Conservation (phyloP, 31 red algal species). For the Odonthalia washingtoniensis region DNA sequence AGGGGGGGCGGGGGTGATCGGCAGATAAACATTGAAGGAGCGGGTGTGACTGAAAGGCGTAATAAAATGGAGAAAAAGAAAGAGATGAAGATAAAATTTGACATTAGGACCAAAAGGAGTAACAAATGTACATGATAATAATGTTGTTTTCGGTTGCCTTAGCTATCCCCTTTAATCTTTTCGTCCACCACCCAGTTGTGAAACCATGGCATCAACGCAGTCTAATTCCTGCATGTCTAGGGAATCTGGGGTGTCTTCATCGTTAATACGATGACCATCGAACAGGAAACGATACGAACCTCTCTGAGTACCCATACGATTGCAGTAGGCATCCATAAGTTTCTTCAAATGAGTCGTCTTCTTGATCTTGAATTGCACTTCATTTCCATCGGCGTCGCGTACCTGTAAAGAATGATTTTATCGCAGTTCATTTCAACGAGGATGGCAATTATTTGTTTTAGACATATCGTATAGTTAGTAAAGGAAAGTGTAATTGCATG, state of each 20-base stretch:
- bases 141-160: no score
- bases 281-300: slow-evolving; percentile 94
- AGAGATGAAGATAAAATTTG: no score
- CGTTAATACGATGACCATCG: slow-evolving; percentile 96
- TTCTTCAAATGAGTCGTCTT: slow-evolving; percentile 92
- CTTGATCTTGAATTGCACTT: slow-evolving; percentile 97
- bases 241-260: slow-evolving; percentile 86
- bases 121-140: no score
- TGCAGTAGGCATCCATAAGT: slow-evolving; percentile 96
- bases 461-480: neutral
- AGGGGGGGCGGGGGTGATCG: no score
- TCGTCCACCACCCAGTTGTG: slow-evolving; percentile 88
- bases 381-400: slow-evolving; percentile 87
- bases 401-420: slow-evolving; percentile 45
- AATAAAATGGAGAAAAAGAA: no score
- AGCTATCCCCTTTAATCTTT: no score
- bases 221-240: slow-evolving; percentile 97
- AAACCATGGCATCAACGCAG: slow-evolving; percentile 96
- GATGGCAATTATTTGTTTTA: neutral
- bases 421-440: neutral
- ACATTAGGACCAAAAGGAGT: no score
- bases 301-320: slow-evolving; percentile 74
- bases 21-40: no score
- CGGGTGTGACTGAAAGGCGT: no score
- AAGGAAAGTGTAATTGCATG: neutral